Evolutionary conservation across 2,329 filamentous ascomycete genomes (phyloP), one percentile per base, ranked within the genome.

Genomic region (Mariannaea sp.): DNA sequence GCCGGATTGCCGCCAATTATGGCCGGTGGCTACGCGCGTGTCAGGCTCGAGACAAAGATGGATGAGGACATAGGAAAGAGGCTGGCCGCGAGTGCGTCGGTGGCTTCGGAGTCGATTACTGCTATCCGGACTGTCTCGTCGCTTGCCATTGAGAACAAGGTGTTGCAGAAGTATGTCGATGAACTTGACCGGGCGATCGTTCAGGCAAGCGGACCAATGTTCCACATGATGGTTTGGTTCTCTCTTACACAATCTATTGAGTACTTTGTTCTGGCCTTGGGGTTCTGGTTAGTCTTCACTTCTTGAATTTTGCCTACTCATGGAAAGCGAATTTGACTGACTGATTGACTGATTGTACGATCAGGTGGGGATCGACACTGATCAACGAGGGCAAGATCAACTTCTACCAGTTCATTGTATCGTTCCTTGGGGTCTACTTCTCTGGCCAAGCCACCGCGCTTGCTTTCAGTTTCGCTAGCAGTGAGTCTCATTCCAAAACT

Each of bases 371-470:
- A 10, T 71, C 66, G n/a, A 65, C 64, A 4, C 58, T 73, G 1
- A 51, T 73, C 3, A 66, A 61, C 0, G 47, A 61, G 68, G 64
- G 67, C 1, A 81, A 77, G 58, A 71, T 82, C 52, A 80, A 76
- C 3, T 80, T 82, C 59, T 81, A 81, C 49, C 66, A 71, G 50
- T 73, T 74, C 54, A 67, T 81, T 45, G 72, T 81, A 17, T 71
- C 78, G 3, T 81, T 81, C 52, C 75, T 80, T 68, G 74, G 71
- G 2, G 72, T 81, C 3, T 73, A 79, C 32, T 79, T 74, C 54
- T 69, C 69, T 0, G 73, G 69, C 0, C 71, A 76, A 67, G 69
- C 69, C 0, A 65, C 72, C 0, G 60, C 68, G 0, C 64, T 69
- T 16, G 49, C 76, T 8, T 77, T 77, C 55, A 65, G 73, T 24